These are phyloP conservation scores for Cladosporium velox DNA, from an alignment of 2,329 filamentous ascomycete genomes.

Conservation along the genomic window DNA sequence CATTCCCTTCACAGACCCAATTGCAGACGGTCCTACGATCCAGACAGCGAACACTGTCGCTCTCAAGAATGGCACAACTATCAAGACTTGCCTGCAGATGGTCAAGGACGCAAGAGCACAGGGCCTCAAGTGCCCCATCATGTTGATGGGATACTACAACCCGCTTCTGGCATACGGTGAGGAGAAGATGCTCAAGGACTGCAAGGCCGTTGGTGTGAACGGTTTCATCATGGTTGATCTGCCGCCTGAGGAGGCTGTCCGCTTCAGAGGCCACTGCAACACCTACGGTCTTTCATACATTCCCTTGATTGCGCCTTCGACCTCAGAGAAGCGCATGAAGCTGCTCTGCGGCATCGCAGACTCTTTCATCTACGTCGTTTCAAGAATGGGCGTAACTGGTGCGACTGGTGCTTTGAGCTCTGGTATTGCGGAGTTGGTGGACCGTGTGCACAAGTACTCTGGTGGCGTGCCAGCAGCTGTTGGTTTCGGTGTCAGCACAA, in stretches of 20 bases:
- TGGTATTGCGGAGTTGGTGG: constrained; percentile 77
- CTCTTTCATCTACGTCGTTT: constrained; percentile 98
- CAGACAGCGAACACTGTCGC: constrained; percentile 91
- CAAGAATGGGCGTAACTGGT: constrained; percentile 93
- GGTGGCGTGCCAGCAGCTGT: constrained; percentile 88
- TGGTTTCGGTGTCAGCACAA: constrained; percentile 93
- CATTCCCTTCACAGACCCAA: constrained; percentile 95
- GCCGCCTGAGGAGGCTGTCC: constrained; percentile 91
- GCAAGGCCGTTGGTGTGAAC: constrained; percentile 81
- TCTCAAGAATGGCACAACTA: constrained; percentile 83
- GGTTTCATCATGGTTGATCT: constrained; percentile 97
- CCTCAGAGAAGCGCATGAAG: constrained; percentile 90
- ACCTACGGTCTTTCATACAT: constrained; percentile 88
- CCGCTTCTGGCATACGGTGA: constrained; percentile 92
- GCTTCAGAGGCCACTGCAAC: constrained; percentile 83
- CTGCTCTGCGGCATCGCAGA: constrained; percentile 94
- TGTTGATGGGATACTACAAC: constrained; percentile 99
- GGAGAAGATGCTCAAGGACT: constrained; percentile 81
- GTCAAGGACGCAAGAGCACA: constrained; percentile 75
- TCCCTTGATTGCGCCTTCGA: constrained; percentile 92
- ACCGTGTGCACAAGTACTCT: constrained; percentile 87
- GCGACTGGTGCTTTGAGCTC: constrained; percentile 80
- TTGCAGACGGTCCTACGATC: constrained; percentile 95
- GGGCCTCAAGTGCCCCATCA: constrained; percentile 77
- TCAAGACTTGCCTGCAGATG: constrained; percentile 76